Evolutionary conservation across 1,139 yeast species (phyloP), one percentile per base, ranked within the genome.

Genomic region (Pichia sp.): DNA sequence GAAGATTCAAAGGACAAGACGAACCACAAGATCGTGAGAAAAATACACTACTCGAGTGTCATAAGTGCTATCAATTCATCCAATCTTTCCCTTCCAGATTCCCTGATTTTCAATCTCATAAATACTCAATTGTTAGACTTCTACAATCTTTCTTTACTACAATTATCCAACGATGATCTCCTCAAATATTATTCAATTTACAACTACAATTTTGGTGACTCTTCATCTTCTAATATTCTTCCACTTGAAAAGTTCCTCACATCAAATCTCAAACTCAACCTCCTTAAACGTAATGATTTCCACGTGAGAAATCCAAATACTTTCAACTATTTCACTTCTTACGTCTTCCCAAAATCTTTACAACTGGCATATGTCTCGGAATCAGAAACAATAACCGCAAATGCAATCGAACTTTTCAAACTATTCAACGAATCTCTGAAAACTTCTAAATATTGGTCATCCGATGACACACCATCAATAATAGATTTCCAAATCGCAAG

Each of bases 111-210:
- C 45, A 65, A 69, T 21, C 56, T 70, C 38, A 51, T 75, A 3
- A 78, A 75, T 47, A 54, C 62, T 3, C 57, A 65, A 28, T 57
- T 76, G n/a, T 67, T 65, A 50, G 81, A 76, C 51, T 57, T 68
- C 14, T 75, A 76, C 72, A 54, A 68, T 18, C 52, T 67, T 7
- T 35, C 51, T 7, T 46, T 63, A 1, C 37, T 63, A 19, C 45
- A 34, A 2, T 24, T 50, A 2, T 43, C 30, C 44, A 56, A 36
- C 36, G 42, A 21, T 20, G 46, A 8, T 42, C 34, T 50, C 3
- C 32, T 47, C 4, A 10, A 39, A 2, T 47, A 44, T 14, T 50
- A 50, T 27, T 46, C 53, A 5, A 39, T 44, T 1, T 38, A 19
- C 4, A 17, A 32, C 1, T 39, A 44, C 10, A 44, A 40, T 7